Evolutionary conservation across 177 flowering plant species (phyloP).

Genomic region (Vitis hybrid): DNA sequence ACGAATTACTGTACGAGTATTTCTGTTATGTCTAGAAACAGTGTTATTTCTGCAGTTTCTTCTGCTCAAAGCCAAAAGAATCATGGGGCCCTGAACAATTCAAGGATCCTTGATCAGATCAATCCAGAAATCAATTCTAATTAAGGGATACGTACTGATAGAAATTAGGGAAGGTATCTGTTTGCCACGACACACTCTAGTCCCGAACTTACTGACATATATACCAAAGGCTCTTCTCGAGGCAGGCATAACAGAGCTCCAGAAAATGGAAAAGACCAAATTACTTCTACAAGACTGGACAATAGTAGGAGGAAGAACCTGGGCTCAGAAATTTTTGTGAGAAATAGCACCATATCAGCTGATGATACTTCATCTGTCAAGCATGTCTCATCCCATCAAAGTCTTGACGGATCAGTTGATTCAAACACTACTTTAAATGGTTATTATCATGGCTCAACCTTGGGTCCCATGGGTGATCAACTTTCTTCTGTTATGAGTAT

Average conservation of each 20-base stretch:
- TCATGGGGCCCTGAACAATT: constrained; percentile 27
- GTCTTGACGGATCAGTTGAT: constrained; percentile 43
- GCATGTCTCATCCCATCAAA: constrained; percentile 44
- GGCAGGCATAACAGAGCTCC: constrained; percentile 38
- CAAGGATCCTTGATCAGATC: constrained; percentile 40
- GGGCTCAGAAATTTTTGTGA: constrained; percentile 41
- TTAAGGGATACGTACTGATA: constrained; percentile 32
- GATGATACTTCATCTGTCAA: constrained; percentile 52
- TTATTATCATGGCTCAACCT: constrained; percentile 37
- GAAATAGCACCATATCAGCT: constrained; percentile 31
- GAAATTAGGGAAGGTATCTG: constrained; percentile 44
- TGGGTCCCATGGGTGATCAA: constrained; percentile 40
- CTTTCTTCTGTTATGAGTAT: constrained; percentile 43
- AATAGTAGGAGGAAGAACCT: constrained; percentile 48
- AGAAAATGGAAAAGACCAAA: constrained; percentile 50
- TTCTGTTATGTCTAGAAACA: constrained; percentile 18
- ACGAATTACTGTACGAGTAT: too few relatives aligned
- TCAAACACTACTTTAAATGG: constrained; percentile 28
- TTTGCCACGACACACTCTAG: constrained; percentile 88
- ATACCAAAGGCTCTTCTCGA: constrained; percentile 47
- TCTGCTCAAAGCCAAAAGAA: constrained; percentile 44
- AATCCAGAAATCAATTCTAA: constrained; percentile 26
- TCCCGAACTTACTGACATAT: constrained; percentile 78
- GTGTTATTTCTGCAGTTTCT: constrained; percentile 38
- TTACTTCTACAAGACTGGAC: constrained; percentile 42